Conservation (phyloP, 495 filamentous ascomycete species). For the Cladorrhinum samala region DNA sequence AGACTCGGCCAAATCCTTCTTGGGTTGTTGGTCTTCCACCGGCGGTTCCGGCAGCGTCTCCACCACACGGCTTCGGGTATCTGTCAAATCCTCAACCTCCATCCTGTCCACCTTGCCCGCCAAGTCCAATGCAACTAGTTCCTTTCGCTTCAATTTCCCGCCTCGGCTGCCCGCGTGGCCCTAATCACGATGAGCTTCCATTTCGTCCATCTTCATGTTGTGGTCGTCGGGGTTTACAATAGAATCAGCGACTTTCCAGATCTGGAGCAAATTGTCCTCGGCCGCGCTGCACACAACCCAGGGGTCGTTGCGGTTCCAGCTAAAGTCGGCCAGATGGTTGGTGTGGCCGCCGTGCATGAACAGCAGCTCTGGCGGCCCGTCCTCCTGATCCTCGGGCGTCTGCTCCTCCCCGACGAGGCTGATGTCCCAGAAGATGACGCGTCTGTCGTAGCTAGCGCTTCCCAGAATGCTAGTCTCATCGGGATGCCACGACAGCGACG, state of each 20-base stretch:
- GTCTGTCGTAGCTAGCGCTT: slow-evolving; percentile 83
- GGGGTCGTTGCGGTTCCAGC: slow-evolving; percentile 92
- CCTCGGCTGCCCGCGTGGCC: slow-evolving; percentile 2
- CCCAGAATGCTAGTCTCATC: slow-evolving; percentile 80
- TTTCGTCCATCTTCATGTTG: slow-evolving; percentile 71
- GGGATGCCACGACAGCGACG: slow-evolving; percentile 89
- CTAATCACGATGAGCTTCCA: slow-evolving; percentile 45
- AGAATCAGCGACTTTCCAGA: slow-evolving; percentile 90
- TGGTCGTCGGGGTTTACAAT: slow-evolving; percentile 79
- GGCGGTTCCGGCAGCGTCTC: not conserved
- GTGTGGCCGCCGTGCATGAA: slow-evolving; percentile 99
- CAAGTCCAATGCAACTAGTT: not conserved
- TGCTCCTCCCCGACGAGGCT: slow-evolving; percentile 90
- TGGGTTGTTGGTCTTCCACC: not conserved
- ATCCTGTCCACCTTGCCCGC: not conserved
- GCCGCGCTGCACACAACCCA: slow-evolving; percentile 93
- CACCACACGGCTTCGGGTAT: not conserved
- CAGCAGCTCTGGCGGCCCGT: slow-evolving; percentile 91
- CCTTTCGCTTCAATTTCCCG: not conserved
- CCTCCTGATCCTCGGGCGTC: slow-evolving; percentile 88
- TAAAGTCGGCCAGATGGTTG: slow-evolving; percentile 91
- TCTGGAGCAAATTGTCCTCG: slow-evolving; percentile 93
- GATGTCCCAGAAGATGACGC: slow-evolving; percentile 95
- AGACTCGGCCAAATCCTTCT: not conserved
- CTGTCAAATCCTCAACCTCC: not conserved